Conservation (phyloP, 1,284 basidiomycete genomes). For the Apiotrichum veenhuisii region DNA sequence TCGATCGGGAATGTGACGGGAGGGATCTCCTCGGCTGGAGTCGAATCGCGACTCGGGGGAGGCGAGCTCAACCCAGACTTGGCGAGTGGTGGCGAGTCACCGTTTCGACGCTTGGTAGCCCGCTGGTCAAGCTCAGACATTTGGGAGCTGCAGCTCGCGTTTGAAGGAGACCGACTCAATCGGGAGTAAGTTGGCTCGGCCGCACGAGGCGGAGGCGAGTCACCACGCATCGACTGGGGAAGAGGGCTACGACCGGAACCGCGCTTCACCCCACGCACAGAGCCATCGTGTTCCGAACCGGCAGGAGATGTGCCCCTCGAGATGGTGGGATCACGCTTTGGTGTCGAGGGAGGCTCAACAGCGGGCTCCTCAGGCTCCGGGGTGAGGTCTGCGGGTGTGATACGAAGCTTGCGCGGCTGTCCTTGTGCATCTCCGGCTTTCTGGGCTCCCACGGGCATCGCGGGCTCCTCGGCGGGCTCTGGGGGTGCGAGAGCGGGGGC, state of each 20-base stretch:
- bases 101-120: slow-evolving; percentile 16
- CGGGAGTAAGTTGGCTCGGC: not conserved
- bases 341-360: not conserved
- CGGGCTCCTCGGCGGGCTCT: not conserved
- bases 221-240: not conserved
- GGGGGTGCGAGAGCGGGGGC: not conserved
- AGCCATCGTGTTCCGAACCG: not conserved
- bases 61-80: slow-evolving; percentile 25
- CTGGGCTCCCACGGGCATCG: not conserved
- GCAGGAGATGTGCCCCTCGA: not conserved
- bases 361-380: slow-evolving; percentile 4
- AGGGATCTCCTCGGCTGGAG: slow-evolving; percentile 7
- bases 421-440: slow-evolving; percentile 39
- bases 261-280: slow-evolving; percentile 22
- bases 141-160: slow-evolving; percentile 17
- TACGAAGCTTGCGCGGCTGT: slow-evolving; percentile 37
- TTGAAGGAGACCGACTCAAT: slow-evolving; percentile 15
- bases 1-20: slow-evolving; percentile 7
- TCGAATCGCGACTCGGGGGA: slow-evolving; percentile 22
- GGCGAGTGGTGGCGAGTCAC: slow-evolving; percentile 7
- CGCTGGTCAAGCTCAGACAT: slow-evolving; percentile 21
- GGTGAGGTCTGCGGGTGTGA: not conserved
- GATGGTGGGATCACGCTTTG: slow-evolving; percentile 1
- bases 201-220: not conserved
- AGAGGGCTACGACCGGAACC: slow-evolving; percentile 19